These are phyloP conservation scores for Avicennia marina DNA, from an alignment of 257 asterid genomes.

Conservation along the genomic window DNA sequence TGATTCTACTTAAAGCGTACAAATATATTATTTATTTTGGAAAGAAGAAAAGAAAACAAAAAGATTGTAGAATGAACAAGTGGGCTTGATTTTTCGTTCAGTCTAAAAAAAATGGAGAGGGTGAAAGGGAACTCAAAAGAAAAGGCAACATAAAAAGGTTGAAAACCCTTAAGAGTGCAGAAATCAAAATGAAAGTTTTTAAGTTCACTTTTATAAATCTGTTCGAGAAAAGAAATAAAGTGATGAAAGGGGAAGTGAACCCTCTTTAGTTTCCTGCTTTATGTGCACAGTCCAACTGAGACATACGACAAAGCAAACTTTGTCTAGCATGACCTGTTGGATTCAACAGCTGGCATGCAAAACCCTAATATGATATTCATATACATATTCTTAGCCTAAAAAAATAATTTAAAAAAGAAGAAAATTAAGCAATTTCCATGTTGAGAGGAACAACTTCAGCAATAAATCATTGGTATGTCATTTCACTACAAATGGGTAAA, in stretches of 20 bases:
- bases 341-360: conserved; percentile 14
- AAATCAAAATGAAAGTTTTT: conserved; percentile 29
- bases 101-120: conserved; percentile 21
- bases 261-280: conserved; percentile 20
- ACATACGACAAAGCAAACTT: conserved; percentile 16
- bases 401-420: no score
- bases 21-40: no score
- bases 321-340: conserved; percentile 1
- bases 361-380: background rate
- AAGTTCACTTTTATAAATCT: conserved; percentile 29
- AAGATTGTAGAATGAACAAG: no score
- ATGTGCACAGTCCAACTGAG: conserved; percentile 9
- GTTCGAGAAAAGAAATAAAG: conserved; percentile 29
- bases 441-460: background rate
- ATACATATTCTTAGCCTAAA: no score
- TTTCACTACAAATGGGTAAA: background rate
- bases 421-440: background rate
- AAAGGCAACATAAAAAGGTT: conserved; percentile 37
- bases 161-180: conserved; percentile 35
- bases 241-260: conserved; percentile 10
- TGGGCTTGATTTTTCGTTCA: no score
- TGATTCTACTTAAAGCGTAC: no score
- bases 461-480: background rate
- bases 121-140: conserved; percentile 18
- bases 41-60: no score